phyloP scores from a whole-genome alignment of 2,329 filamentous ascomycete species.

The Celoporthe dispersa region DNA sequence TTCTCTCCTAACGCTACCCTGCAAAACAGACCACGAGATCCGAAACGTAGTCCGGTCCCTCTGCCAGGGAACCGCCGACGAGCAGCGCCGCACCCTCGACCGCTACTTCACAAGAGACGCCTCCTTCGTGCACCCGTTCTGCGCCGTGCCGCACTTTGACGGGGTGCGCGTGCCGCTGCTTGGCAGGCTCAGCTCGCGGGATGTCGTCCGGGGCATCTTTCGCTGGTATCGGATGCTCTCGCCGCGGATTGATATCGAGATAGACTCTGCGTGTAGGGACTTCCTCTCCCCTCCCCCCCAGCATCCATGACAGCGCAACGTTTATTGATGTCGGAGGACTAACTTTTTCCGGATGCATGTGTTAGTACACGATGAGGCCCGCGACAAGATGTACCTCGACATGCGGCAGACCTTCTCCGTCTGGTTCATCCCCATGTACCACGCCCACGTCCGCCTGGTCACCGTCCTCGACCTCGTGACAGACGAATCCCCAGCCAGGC shows the following conservation, averaged over 20 bases:
- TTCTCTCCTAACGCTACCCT: background rate
- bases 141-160: conserved; percentile 64
- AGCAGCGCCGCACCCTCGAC: conserved; percentile 69
- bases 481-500: background rate
- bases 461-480: conserved; percentile 66
- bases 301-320: too few species aligned
- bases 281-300: background rate
- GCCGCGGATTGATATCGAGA: conserved; percentile 69
- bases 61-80: conserved; percentile 66
- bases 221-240: conserved; percentile 85
- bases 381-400: conserved; percentile 72
- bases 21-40: conserved; percentile 59
- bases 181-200: conserved; percentile 62
- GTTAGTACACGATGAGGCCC: conserved; percentile 69
- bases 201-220: conserved; percentile 71
- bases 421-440: conserved; percentile 78
- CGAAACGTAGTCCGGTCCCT: conserved; percentile 68
- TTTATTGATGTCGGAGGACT: too few species aligned
- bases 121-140: conserved; percentile 79
- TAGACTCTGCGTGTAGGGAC: conserved; percentile 61
- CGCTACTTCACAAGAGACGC: conserved; percentile 76
- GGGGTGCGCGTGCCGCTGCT: conserved; percentile 43
- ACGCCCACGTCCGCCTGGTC: conserved; percentile 68
- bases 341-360: too few species aligned
- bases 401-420: conserved; percentile 77